Evolutionary conservation across 2,329 filamentous ascomycete genomes (phyloP), one percentile per base, ranked within the genome.

Genomic region (Ascochyta koolunga): DNA sequence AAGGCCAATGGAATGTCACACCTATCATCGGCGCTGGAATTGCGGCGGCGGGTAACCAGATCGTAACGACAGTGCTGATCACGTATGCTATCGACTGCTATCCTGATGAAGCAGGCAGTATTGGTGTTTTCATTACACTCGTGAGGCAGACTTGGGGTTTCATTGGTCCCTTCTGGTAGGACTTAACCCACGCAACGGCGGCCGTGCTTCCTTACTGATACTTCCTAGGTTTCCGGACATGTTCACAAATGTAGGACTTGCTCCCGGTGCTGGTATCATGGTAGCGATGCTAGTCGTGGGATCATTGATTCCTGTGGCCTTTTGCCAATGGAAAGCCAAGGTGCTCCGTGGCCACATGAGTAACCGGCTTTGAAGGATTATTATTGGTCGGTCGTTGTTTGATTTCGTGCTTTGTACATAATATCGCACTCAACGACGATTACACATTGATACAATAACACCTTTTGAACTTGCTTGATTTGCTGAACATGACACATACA

Each of bases 51-150:
- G 84, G 85, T 0, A 86, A 85, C 54, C 84, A 87, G 67, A 80
- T 87, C 36, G 77, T 86, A 15, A 86, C 84, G 0, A 86, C 85
- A 0, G 80, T 86, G 2, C 65, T 85, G 37, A 81, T 85, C 21
- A 86, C 85, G 0, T 87, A 86, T 64, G 80, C 83, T 0, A 80
- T 87, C 1, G 85, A 87, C 59, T 83, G 82, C 61, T 80, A 84
- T 56, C 77, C 74, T 2, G 75, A 82, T 24, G 77, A 83, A 35
- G 77, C 82, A 0, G 80, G 79, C 1, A 79, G 79, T 47, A 77
- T 86, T 16, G 84, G 83, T 2, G 83, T 85, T 0, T 86, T 86
- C 57, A 78, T 86, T 58, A 85, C 79, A 3, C 76, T 86, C 48
- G 78, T 85, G 2, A 76, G 84, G 7, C 80, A 83, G 52, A 79